Evolutionary conservation across 306 rosid genomes (phyloP).

Genomic region (Corylus heterophylla): DNA sequence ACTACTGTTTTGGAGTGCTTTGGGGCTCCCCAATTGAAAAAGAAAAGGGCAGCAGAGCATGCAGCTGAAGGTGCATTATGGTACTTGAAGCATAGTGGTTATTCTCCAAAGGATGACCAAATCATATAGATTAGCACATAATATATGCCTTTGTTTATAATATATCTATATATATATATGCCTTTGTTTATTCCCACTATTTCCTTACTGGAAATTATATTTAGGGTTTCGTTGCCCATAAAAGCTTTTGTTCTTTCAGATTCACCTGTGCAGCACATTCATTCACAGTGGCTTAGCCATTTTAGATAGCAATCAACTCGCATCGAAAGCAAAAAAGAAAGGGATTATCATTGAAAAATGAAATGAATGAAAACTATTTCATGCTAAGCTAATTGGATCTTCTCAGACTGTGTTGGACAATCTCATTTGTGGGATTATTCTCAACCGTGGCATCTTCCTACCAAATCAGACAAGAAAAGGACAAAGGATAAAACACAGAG

Average conservation of each 20-base stretch:
- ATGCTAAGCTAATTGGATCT: constrained; percentile 16
- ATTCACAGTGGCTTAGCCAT: too few relatives aligned
- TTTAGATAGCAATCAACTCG: too few relatives aligned
- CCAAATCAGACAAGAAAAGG: constrained; percentile 25
- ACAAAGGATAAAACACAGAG: neutral
- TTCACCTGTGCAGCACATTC: too few relatives aligned
- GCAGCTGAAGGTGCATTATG: constrained; percentile 73
- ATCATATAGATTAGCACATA: neutral
- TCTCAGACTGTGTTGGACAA: constrained; percentile 29
- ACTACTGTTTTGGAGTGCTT: constrained; percentile 47
- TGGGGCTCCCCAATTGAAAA: constrained; percentile 48
- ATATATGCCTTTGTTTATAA: neutral
- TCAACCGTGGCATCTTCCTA: constrained; percentile 28
- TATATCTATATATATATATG: neutral
- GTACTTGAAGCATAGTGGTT: constrained; percentile 47
- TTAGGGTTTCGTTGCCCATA: too few relatives aligned
- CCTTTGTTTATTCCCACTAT: neutral
- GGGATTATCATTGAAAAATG: constrained; percentile 32
- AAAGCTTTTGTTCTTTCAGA: neutral
- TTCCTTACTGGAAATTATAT: too few relatives aligned
- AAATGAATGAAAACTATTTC: neutral
- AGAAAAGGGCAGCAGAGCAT: constrained; percentile 62
- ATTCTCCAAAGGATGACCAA: constrained; percentile 23
- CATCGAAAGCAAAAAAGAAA: neutral
- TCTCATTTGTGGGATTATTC: constrained; percentile 53